Percentiles rank a stretch among this genome's conserved stretches.
These are phyloP conservation scores for Thelonectria discophora DNA, from an alignment of 2,329 filamentous ascomycete genomes.

Conservation along the genomic window DNA sequence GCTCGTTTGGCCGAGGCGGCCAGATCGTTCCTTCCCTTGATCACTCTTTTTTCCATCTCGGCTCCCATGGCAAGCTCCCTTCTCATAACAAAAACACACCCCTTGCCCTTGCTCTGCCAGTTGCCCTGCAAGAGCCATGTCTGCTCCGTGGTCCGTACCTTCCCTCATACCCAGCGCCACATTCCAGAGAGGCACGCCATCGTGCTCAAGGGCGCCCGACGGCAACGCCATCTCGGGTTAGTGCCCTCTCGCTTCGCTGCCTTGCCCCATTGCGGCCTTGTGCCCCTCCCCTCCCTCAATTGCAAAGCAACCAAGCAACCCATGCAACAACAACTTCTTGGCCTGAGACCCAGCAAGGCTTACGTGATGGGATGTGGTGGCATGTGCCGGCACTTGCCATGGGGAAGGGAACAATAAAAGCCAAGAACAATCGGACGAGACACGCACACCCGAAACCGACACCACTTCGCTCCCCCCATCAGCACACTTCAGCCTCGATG, in stretches of 20 bases:
- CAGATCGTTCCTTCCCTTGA: too few relatives aligned
- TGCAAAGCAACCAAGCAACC: constrained; percentile 14
- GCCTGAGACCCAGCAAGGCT: not conserved
- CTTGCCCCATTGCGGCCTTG: constrained; percentile 21
- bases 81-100: too few relatives aligned
- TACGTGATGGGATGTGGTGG: constrained; percentile 9
- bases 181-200: constrained; percentile 38
- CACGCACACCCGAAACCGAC: too few relatives aligned
- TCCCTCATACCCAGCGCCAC: constrained; percentile 30
- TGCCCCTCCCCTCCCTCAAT: constrained; percentile 16
- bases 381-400: constrained; percentile 24
- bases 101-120: too few relatives aligned
- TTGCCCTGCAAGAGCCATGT: too few relatives aligned
- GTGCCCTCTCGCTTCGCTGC: constrained; percentile 25
- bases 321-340: too few relatives aligned
- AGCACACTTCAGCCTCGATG: constrained; percentile 6
- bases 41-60: too few relatives aligned
- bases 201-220: constrained; percentile 35
- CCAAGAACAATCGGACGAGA: too few relatives aligned
- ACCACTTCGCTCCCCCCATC: too few relatives aligned
- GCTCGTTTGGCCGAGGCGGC: too few relatives aligned
- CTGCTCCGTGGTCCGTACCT: not conserved
- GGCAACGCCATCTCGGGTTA: constrained; percentile 39
- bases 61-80: too few relatives aligned
- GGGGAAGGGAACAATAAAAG: too few relatives aligned